Evolutionary conservation across 495 filamentous ascomycete species (phyloP).

Genomic region (Hypomontagnella submonticulosa): DNA sequence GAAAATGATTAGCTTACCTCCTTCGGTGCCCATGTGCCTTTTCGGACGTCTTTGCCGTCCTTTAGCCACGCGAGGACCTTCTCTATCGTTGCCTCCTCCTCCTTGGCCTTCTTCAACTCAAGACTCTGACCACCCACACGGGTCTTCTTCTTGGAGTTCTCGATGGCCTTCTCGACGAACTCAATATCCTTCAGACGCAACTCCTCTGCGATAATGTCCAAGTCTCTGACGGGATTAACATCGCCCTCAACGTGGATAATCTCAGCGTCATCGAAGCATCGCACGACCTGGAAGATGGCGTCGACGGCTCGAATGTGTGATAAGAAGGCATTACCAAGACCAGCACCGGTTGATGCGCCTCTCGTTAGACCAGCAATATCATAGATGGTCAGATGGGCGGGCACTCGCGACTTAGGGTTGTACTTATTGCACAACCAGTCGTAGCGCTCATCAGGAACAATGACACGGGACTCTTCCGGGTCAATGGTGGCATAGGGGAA

Average conservation of each 20-base stretch:
- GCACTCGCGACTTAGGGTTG: constrained; percentile 94
- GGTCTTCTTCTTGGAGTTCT: constrained; percentile 91
- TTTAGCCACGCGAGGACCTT: constrained; percentile 85
- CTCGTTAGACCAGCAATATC: constrained; percentile 98
- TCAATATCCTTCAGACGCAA: constrained; percentile 98
- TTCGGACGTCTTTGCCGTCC: constrained; percentile 90
- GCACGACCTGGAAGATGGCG: constrained; percentile 99
- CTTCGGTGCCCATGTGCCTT: constrained; percentile 89
- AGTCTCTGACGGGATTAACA: constrained; percentile 91
- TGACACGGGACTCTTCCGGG: constrained; percentile 96
- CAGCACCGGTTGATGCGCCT: constrained; percentile 96
- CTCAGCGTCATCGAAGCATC: constrained; percentile 99
- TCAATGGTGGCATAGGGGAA: constrained; percentile 99
- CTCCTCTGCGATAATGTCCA: constrained; percentile 97
- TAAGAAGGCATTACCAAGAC: constrained; percentile 97
- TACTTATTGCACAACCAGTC: constrained; percentile 97
- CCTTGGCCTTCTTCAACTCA: constrained; percentile 97
- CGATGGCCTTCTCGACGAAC: constrained; percentile 94
- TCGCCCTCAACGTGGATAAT: constrained; percentile 99
- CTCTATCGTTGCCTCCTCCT: constrained; percentile 92
- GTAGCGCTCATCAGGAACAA: constrained; percentile 95
- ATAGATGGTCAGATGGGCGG: constrained; percentile 97
- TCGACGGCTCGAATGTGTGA: constrained; percentile 99
- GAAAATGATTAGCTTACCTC: constrained; percentile 76
- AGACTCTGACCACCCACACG: constrained; percentile 92